Percentiles rank a stretch among this genome's conserved stretches.
These are phyloP conservation scores for Pythium sp. DNA, from an alignment of 352 stramenopile species.

Conservation along the genomic window DNA sequence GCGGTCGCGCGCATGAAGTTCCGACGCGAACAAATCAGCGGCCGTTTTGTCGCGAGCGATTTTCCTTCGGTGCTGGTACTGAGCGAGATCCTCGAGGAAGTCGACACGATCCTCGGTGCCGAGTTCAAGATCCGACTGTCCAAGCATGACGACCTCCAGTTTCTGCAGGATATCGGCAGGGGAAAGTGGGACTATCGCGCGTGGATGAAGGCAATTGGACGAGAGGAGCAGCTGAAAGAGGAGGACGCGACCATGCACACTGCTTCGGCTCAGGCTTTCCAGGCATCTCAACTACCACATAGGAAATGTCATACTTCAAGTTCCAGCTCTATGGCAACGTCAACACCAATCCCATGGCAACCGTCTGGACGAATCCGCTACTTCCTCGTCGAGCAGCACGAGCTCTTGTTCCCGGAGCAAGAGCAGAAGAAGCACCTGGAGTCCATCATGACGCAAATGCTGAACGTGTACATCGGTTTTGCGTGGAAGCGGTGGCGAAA, in stretches of 20 bases:
- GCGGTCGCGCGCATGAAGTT: conserved; percentile 46
- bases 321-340: conserved; percentile 6
- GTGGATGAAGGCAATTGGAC: conserved; percentile 50
- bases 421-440: conserved; percentile 39
- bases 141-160: conserved; percentile 34
- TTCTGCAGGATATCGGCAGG: conserved; percentile 30
- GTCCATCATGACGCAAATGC: conserved; percentile 51
- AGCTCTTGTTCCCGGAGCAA: conserved; percentile 38
- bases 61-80: conserved; percentile 47
- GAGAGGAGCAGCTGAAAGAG: conserved; percentile 38
- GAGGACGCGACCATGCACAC: conserved; percentile 33
- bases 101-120: conserved; percentile 30
- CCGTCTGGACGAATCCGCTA: conserved; percentile 43
- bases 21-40: conserved; percentile 40
- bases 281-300: conserved; percentile 1
- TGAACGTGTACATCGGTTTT: conserved; percentile 62
- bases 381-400: conserved; percentile 45
- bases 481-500: conserved; percentile 51
- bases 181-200: conserved; percentile 39
- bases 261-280: not conserved
- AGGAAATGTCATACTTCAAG: not conserved
- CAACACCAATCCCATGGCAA: conserved; percentile 27
- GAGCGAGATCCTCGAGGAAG: conserved; percentile 47
- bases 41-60: conserved; percentile 19
- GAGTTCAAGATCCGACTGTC: conserved; percentile 45